These are phyloP conservation scores for Wickerhamiella parazyma DNA, from an alignment of 805 yeast genomes.

Conservation along the genomic window DNA sequence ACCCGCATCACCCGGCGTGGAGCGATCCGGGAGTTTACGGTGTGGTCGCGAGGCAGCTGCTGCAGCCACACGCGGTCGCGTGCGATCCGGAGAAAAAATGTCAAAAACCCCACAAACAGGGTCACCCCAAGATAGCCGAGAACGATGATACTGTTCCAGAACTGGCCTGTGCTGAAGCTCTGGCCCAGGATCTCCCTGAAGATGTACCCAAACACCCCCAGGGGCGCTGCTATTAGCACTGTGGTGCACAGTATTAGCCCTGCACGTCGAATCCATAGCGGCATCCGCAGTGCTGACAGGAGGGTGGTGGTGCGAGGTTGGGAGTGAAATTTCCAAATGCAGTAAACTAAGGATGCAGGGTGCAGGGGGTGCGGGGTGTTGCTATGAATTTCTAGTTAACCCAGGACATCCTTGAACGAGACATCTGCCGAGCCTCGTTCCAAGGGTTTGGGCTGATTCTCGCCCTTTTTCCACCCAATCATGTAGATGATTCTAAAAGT, in stretches of 20 bases:
- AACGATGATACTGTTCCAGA: constrained; percentile 69
- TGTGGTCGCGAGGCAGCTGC: constrained; percentile 67
- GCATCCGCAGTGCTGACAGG: neutral
- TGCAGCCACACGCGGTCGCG: constrained; percentile 44
- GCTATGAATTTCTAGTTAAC: too few species aligned
- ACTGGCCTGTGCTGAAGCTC: constrained; percentile 48
- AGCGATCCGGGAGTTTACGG: constrained; percentile 52
- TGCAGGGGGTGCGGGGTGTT: too few species aligned
- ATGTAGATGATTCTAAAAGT: constrained; percentile 66
- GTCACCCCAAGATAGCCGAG: constrained; percentile 56
- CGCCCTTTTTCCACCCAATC: constrained; percentile 81
- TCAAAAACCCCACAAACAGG: constrained; percentile 34
- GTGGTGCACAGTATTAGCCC: constrained; percentile 20
- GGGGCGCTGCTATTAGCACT: constrained; percentile 13
- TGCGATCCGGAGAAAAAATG: constrained; percentile 48
- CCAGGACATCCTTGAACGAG: constrained; percentile 48
- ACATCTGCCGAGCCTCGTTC: constrained; percentile 60
- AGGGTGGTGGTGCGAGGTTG: too few species aligned
- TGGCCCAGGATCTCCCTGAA: constrained; percentile 69
- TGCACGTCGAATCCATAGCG: neutral
- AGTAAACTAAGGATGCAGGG: too few species aligned
- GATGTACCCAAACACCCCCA: constrained; percentile 54
- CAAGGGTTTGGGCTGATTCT: constrained; percentile 56
- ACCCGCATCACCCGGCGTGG: constrained; percentile 30
- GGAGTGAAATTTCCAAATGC: too few species aligned